Percentiles rank a stretch among this genome's conserved stretches.
These are phyloP conservation scores for Amanita subjunquillea DNA, from an alignment of 768 basidiomycete genomes.

Conservation along the genomic window DNA sequence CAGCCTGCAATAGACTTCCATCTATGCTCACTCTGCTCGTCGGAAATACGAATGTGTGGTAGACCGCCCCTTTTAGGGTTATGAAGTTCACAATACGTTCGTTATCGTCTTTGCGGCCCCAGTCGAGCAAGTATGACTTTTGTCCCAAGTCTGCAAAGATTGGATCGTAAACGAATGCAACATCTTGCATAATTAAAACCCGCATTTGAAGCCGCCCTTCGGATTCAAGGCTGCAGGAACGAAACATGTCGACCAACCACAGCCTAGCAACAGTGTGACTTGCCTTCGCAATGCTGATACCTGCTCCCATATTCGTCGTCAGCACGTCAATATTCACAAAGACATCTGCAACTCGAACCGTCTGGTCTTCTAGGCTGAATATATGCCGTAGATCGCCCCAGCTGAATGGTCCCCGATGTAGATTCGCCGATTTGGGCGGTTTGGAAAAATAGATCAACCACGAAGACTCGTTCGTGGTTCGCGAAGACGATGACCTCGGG, in stretches of 20 bases:
- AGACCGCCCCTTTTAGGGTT: constrained; percentile 11
- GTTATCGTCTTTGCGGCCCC: constrained; percentile 30
- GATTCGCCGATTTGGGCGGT: neutral
- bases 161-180: constrained; percentile 47
- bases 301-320: constrained; percentile 7
- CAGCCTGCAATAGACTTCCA: neutral
- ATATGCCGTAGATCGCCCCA: constrained; percentile 11
- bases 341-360: constrained; percentile 19
- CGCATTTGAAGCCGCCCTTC: constrained; percentile 31
- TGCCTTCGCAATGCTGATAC: constrained; percentile 15
- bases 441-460: neutral
- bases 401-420: constrained; percentile 11
- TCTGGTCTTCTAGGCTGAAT: constrained; percentile 27
- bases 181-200: constrained; percentile 23
- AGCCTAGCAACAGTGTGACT: neutral
- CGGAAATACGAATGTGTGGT: constrained; percentile 45
- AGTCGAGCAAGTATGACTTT: constrained; percentile 41
- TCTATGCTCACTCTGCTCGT: constrained; percentile 27
- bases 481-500: neutral
- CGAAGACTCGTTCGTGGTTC: neutral
- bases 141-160: constrained; percentile 38
- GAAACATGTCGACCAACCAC: neutral
- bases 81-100: constrained; percentile 23
- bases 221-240: constrained; percentile 19
- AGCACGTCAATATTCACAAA: neutral